These are phyloP conservation scores for Paramyrothecium roridum DNA, from an alignment of 2,329 filamentous ascomycete genomes.

Conservation along the genomic window DNA sequence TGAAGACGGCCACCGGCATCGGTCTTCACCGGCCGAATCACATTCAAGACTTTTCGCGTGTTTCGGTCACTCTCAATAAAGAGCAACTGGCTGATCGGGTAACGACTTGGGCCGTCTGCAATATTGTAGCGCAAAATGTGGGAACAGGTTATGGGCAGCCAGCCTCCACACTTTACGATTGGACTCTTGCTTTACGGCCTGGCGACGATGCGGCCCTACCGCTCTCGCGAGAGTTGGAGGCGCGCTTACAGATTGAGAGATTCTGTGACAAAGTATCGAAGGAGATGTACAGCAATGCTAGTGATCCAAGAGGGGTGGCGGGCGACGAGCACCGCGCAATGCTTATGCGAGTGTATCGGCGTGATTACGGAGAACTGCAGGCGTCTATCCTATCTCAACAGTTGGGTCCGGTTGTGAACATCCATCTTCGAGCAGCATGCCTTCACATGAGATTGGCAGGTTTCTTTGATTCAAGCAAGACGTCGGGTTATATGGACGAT, in stretches of 20 bases:
- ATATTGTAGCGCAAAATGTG: conserved; percentile 77
- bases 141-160: conserved; percentile 84
- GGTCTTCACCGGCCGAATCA: conserved; percentile 78
- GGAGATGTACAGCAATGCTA: conserved; percentile 75
- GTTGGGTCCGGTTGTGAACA: conserved; percentile 55
- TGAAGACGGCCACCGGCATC: conserved; percentile 82
- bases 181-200: conserved; percentile 61
- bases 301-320: conserved; percentile 66
- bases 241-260: conserved; percentile 67
- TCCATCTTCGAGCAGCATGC: conserved; percentile 70
- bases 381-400: conserved; percentile 57
- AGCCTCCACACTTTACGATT: conserved; percentile 74
- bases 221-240: conserved; percentile 60
- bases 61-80: conserved; percentile 70
- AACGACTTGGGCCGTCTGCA: conserved; percentile 80
- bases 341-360: conserved; percentile 63
- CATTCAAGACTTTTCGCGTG: conserved; percentile 78
- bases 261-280: conserved; percentile 77
- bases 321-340: conserved; percentile 66
- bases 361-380: conserved; percentile 62
- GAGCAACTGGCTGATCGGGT: conserved; percentile 78
- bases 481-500: conserved; percentile 69
- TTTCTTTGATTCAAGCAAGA: conserved; percentile 76
- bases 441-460: conserved; percentile 75
- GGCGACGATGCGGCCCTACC: conserved; percentile 58